Percentiles rank a stretch among this genome's conserved stretches.
These are phyloP conservation scores for Pestalotiopsis sp. DNA, from an alignment of 2,329 filamentous ascomycete species.

Conservation along the genomic window DNA sequence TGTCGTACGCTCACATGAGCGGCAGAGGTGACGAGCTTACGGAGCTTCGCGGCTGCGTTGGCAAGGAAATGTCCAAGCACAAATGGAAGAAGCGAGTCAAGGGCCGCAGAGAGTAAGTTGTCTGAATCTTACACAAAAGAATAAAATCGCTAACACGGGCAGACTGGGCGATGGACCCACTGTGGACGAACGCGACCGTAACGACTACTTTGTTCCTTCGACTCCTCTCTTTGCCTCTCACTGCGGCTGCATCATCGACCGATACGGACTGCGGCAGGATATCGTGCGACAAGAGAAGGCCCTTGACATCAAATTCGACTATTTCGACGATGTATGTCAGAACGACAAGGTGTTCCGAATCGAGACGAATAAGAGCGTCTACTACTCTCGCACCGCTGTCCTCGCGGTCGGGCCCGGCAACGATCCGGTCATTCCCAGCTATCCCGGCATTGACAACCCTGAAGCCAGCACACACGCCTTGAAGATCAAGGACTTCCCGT, in stretches of 20 bases:
- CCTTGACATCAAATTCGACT: conserved; percentile 62
- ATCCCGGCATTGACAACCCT: conserved; percentile 22
- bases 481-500: conserved; percentile 63
- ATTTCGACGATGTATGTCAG: conserved; percentile 45
- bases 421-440: conserved; percentile 50
- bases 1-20: conserved; percentile 68
- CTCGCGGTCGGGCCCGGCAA: conserved; percentile 73
- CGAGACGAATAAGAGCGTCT: conserved; percentile 53
- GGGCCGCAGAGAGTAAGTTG: conserved; percentile 45
- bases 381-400: conserved; percentile 66
- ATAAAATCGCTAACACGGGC: conserved; percentile 20
- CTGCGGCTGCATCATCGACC: conserved; percentile 57
- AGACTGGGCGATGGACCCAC: conserved; percentile 48
- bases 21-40: conserved; percentile 65
- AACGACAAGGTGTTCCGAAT: conserved; percentile 67
- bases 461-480: conserved; percentile 61
- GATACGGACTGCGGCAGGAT: conserved; percentile 60
- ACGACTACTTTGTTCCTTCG: conserved; percentile 71
- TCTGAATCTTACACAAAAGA: neutral
- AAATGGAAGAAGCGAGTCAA: conserved; percentile 64
- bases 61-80: conserved; percentile 81
- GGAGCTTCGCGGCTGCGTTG: conserved; percentile 75
- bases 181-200: conserved; percentile 68
- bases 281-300: conserved; percentile 65
- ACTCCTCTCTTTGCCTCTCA: conserved; percentile 64